Evolutionary conservation across 2,329 filamentous ascomycete species (phyloP).

Genomic region (Decorospora gaudefroyi): DNA sequence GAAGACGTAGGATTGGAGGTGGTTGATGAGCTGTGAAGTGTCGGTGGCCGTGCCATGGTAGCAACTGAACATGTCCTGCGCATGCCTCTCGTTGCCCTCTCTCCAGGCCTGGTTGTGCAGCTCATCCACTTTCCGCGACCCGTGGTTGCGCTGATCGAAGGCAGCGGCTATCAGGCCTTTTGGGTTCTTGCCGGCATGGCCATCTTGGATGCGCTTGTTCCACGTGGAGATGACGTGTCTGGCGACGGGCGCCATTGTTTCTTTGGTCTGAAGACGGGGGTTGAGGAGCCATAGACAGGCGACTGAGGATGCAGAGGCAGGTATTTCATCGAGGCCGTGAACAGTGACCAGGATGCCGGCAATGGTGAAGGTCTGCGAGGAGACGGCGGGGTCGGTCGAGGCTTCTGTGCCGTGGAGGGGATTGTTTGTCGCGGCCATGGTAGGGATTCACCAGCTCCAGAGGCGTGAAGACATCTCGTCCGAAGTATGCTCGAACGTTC

Average conservation of each 20-base stretch:
- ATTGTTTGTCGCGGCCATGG: constrained; percentile 44
- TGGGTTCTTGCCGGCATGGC: constrained; percentile 30
- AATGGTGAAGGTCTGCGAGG: constrained; percentile 69
- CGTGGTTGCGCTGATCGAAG: constrained; percentile 95
- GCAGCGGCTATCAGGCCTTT: constrained; percentile 76
- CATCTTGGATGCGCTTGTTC: constrained; percentile 55
- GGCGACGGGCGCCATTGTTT: constrained; percentile 76
- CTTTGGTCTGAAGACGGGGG: constrained; percentile 70
- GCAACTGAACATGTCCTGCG: constrained; percentile 86
- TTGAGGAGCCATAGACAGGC: constrained; percentile 92
- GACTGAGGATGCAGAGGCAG: constrained; percentile 58
- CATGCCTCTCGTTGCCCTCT: constrained; percentile 77
- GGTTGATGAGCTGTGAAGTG: constrained; percentile 73
- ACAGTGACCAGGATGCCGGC: constrained; percentile 78
- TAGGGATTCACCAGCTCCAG: background rate
- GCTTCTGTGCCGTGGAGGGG: constrained; percentile 40
- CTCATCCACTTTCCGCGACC: constrained; percentile 68
- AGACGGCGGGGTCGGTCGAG: constrained; percentile 55
- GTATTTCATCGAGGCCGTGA: constrained; percentile 78
- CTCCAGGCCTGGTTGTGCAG: constrained; percentile 78
- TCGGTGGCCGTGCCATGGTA: constrained; percentile 77
- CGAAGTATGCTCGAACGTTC: background rate
- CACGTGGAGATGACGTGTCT: constrained; percentile 69
- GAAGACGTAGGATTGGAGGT: constrained; percentile 76
- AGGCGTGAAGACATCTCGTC: background rate